Conservation (phyloP, 768 basidiomycete genomes). For the Tricholoma terreum region DNA sequence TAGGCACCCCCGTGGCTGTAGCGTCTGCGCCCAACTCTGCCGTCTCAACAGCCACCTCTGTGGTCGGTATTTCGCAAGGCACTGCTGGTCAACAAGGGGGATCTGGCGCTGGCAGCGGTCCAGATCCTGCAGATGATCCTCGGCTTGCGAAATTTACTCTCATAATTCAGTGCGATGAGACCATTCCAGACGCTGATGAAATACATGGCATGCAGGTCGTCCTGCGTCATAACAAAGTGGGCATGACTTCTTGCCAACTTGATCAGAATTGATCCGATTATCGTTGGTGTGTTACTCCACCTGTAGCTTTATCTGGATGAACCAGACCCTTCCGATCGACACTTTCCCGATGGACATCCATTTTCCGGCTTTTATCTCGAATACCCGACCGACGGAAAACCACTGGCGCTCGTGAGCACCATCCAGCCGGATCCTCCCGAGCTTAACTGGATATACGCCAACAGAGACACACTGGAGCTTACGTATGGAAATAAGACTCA, state of each 20-base stretch:
- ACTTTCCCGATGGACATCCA: slow-evolving; percentile 24
- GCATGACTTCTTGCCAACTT: neutral
- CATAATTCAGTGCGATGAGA: slow-evolving; percentile 10
- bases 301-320: slow-evolving; percentile 29
- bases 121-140: slow-evolving; percentile 26
- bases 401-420: slow-evolving; percentile 29
- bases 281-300: too few relatives aligned
- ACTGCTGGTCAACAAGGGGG: slow-evolving; percentile 13
- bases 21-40: slow-evolving; percentile 5
- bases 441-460: slow-evolving; percentile 33
- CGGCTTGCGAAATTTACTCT: slow-evolving; percentile 29
- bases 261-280: neutral
- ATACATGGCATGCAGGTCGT: slow-evolving; percentile 27
- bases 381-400: slow-evolving; percentile 24
- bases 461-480: slow-evolving; percentile 20
- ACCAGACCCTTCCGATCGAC: slow-evolving; percentile 19
- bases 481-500: slow-evolving; percentile 31
- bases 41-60: slow-evolving; percentile 25
- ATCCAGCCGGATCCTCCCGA: slow-evolving; percentile 29
- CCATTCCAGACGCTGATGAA: slow-evolving; percentile 5
- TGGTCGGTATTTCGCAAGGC: slow-evolving; percentile 27
- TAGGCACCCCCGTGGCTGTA: slow-evolving; percentile 23
- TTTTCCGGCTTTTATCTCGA: slow-evolving; percentile 32
- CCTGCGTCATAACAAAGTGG: slow-evolving; percentile 24
- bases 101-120: slow-evolving; percentile 13